Evolutionary conservation across 1,284 basidiomycete species (phyloP), one percentile per base, ranked within the genome.

Genomic region (Sporisorium reilianum): DNA sequence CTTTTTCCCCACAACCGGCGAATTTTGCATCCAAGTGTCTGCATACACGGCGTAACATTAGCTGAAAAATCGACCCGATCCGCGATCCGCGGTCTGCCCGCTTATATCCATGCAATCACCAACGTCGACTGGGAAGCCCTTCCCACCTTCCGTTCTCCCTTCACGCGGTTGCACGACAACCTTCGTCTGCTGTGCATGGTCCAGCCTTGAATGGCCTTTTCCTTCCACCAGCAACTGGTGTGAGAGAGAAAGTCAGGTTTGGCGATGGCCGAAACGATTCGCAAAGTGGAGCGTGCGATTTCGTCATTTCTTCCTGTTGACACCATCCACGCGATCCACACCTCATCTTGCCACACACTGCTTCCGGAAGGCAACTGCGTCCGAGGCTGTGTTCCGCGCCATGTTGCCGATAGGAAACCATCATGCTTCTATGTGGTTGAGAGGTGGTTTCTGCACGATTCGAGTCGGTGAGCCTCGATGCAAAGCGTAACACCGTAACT

Each of bases 51-150:
- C 5, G 9, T 48, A 48, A 48, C 46, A 48, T 11, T 32, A 2
- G 5, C 25, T 5, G 8, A 20, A 48, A 48, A 30, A 3, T 32
- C 28, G 8, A 10, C 4, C 6, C n/a, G 28, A 48, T 48, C 46
- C 46, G 46, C 46, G 46, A 30, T 48, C 46, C 46, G 46, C 46
- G 46, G 46, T 20, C 46, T 28, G 28, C 46, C 26, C 7, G 5
- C 46, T 48, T 48, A 48, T 30, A 30, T 30, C 46, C 46, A 48
- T 30, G 20, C 28, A 20, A 7, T 9, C 6, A 12, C 32, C 28
- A 30, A 9, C 5, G 28, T 30, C 28, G n/a, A n/a, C n/a, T n/a
- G n/a, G n/a, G n/a, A n/a, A n/a, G n/a, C n/a, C n/a, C n/a, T n/a
- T n/a, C n/a, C n/a, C n/a, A n/a, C n/a, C n/a, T n/a, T n/a, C n/a